These are phyloP conservation scores for Diplodia scrobiculata DNA, from an alignment of 2,329 filamentous ascomycete species.

Conservation along the genomic window DNA sequence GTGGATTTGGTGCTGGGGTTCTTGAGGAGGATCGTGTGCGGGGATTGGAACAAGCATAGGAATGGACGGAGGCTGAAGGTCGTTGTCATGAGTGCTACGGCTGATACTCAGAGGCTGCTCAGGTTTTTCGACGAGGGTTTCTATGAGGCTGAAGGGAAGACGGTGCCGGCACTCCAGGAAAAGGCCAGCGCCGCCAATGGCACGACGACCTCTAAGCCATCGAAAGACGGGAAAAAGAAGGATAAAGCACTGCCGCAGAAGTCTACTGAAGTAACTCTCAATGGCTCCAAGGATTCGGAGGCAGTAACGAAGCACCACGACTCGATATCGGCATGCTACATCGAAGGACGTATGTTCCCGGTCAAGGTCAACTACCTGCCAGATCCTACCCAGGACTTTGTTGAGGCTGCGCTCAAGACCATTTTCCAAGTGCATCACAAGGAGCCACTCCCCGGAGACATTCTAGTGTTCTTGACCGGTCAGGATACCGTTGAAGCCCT, in stretches of 20 bases:
- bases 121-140: slow-evolving; percentile 66
- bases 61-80: slow-evolving; percentile 75
- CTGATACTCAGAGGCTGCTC: slow-evolving; percentile 77
- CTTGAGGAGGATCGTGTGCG: slow-evolving; percentile 71
- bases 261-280: neutral
- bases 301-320: slow-evolving; percentile 3
- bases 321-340: slow-evolving; percentile 61
- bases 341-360: slow-evolving; percentile 84
- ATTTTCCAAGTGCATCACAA: slow-evolving; percentile 86
- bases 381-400: slow-evolving; percentile 74
- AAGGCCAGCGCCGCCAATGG: neutral
- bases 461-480: slow-evolving; percentile 87
- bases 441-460: slow-evolving; percentile 89
- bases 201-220: neutral
- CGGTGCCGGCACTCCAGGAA: neutral
- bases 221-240: slow-evolving; percentile 27
- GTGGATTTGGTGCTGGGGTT: slow-evolving; percentile 91
- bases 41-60: slow-evolving; percentile 61
- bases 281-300: neutral
- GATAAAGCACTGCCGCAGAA: slow-evolving; percentile 29
- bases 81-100: slow-evolving; percentile 95
- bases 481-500: slow-evolving; percentile 89
- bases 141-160: slow-evolving; percentile 6
- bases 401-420: slow-evolving; percentile 76
- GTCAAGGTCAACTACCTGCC: slow-evolving; percentile 77